A percentile compares a stretch with the other conserved stretches of the same genome.
These are phyloP conservation scores for Arachis hypogaea DNA, from an alignment of 306 rosid species.

Conservation along the genomic window DNA sequence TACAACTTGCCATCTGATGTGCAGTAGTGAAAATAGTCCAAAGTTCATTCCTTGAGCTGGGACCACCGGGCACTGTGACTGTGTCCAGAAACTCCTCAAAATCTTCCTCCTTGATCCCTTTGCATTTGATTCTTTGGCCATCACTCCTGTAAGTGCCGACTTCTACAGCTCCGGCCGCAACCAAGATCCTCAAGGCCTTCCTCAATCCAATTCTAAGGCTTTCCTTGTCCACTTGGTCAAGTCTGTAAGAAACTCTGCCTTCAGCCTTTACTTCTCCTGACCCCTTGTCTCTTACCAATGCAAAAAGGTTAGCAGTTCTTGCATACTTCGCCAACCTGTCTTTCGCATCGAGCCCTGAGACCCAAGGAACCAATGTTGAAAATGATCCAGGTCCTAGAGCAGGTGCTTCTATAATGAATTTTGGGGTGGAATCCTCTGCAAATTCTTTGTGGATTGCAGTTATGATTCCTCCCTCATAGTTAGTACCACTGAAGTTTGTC, in stretches of 20 bases:
- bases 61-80: conserved; percentile 62
- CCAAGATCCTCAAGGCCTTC: conserved; percentile 71
- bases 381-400: conserved; percentile 75
- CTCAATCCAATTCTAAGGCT: conserved; percentile 67
- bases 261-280: conserved; percentile 70
- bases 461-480: conserved; percentile 79
- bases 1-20: conserved; percentile 87
- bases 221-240: conserved; percentile 64
- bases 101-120: conserved; percentile 60
- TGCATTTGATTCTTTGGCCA: conserved; percentile 75
- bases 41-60: conserved; percentile 55
- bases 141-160: conserved; percentile 94
- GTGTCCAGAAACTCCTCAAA: conserved; percentile 78
- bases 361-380: conserved; percentile 74
- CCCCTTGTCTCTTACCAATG: conserved; percentile 77
- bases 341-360: conserved; percentile 70
- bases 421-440: conserved; percentile 47
- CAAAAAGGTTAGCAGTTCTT: conserved; percentile 75
- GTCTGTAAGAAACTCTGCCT: conserved; percentile 55
- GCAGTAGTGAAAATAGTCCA: conserved; percentile 70
- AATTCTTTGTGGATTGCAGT: conserved; percentile 73
- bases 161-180: conserved; percentile 89
- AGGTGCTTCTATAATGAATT: conserved; percentile 71
- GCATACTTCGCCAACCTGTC: conserved; percentile 66
- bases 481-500: conserved; percentile 55